Conservation (phyloP, 306 rosid genomes). For the Corylus avellana region DNA sequence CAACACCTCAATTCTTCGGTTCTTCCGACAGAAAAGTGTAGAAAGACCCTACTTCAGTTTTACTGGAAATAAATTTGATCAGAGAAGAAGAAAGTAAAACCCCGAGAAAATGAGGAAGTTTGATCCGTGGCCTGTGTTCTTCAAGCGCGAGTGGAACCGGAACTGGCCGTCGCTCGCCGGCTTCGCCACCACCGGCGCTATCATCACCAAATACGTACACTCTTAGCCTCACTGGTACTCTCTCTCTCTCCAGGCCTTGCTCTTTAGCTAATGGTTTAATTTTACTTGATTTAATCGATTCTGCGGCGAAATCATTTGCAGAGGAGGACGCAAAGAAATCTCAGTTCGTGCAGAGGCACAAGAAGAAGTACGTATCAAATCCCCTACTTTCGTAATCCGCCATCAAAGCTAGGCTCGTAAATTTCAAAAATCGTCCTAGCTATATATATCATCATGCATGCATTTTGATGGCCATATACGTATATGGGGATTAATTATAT, state of each 20-base stretch:
- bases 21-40: neutral
- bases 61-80: neutral
- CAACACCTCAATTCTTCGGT: neutral
- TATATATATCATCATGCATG: neutral
- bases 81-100: neutral
- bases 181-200: constrained; percentile 57
- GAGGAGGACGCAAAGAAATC: constrained; percentile 22
- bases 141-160: constrained; percentile 77
- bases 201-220: constrained; percentile 59
- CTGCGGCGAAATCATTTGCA: neutral
- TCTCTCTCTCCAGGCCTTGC: neutral
- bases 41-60: neutral
- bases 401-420: too few relatives aligned
- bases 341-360: constrained; percentile 24
- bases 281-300: neutral
- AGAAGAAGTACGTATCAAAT: constrained; percentile 8
- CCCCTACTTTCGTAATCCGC: too few relatives aligned
- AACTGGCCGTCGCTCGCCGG: constrained; percentile 87
- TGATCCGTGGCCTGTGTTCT: constrained; percentile 93
- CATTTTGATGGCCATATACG: too few relatives aligned
- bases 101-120: constrained; percentile 47
- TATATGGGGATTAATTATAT: too few relatives aligned
- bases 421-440: too few relatives aligned
- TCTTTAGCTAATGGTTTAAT: neutral
- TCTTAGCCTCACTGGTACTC: constrained; percentile 61